Evolutionary conservation across 352 stramenopile species (phyloP).

Genomic region (Phytophthora tentaculata): DNA sequence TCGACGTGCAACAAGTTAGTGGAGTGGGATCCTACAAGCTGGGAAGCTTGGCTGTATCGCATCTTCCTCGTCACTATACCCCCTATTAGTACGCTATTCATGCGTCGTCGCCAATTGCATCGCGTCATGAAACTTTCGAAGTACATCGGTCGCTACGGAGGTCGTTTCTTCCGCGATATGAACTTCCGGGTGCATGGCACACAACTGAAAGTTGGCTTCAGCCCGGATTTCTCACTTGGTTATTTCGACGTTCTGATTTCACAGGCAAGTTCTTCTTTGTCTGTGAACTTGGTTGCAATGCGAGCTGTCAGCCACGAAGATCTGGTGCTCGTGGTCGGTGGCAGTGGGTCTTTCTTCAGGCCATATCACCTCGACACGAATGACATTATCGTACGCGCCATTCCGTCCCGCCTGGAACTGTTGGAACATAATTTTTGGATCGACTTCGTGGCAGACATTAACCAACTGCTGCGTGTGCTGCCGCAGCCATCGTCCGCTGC

Average conservation of each 20-base stretch:
- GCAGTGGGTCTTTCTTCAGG: constrained; percentile 82
- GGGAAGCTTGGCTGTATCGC: constrained; percentile 74
- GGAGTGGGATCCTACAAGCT: constrained; percentile 58
- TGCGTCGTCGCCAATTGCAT: constrained; percentile 68
- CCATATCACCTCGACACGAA: constrained; percentile 87
- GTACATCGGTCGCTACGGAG: constrained; percentile 69
- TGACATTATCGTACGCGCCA: constrained; percentile 77
- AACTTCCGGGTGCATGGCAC: constrained; percentile 80
- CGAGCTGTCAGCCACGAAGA: constrained; percentile 33
- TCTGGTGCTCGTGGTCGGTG: constrained; percentile 67
- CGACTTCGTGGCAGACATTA: constrained; percentile 78
- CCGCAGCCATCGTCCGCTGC: constrained; percentile 56
- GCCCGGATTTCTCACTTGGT: constrained; percentile 81
- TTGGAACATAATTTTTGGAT: constrained; percentile 87
- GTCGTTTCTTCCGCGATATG: constrained; percentile 83
- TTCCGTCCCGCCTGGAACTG: constrained; percentile 69
- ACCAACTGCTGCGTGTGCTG: constrained; percentile 70
- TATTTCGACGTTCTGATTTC: constrained; percentile 83
- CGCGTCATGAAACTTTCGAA: constrained; percentile 72
- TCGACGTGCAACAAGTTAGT: constrained; percentile 74
- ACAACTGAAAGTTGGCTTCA: constrained; percentile 85
- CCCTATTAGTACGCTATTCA: constrained; percentile 63
- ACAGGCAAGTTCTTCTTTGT: constrained; percentile 33
- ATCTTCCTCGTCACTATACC: constrained; percentile 55
- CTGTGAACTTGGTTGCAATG: constrained; percentile 36